Conservation (phyloP, 148 eudicot species). For the Fallopia convolvulus region DNA sequence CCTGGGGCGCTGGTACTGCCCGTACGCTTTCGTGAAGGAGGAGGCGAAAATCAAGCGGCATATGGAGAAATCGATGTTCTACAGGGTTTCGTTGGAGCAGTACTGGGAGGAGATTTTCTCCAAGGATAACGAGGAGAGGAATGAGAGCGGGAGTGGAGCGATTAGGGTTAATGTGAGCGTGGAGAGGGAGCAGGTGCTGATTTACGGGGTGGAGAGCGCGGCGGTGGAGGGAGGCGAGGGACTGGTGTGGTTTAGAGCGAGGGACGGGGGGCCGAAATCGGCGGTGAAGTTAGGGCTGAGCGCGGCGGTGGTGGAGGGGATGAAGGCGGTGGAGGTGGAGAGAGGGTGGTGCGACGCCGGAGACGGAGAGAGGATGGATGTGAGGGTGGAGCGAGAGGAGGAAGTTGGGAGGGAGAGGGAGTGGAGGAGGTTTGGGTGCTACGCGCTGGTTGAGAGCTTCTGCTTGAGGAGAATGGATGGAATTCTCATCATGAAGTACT, state of each 20-base stretch:
- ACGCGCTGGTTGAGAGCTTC: constrained; percentile 57
- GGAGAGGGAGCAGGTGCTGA: constrained; percentile 32
- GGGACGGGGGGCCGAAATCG: constrained; percentile 10
- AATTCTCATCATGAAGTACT: constrained; percentile 44
- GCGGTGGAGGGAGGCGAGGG: constrained; percentile 29
- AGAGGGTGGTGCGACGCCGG: constrained; percentile 46
- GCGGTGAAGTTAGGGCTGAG: constrained; percentile 34
- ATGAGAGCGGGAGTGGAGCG: not conserved
- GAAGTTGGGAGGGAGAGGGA: constrained; percentile 18
- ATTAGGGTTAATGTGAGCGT: constrained; percentile 35
- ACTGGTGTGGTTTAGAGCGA: constrained; percentile 28
- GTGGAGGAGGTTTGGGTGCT: constrained; percentile 52
- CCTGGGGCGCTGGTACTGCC: constrained; percentile 51
- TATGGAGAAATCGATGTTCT: constrained; percentile 38
- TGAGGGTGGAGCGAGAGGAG: constrained; percentile 17
- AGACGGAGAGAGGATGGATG: constrained; percentile 21
- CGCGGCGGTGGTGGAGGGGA: constrained; percentile 39
- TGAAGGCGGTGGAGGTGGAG: constrained; percentile 44
- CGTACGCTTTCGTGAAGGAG: constrained; percentile 51
- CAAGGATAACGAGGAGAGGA: constrained; percentile 19
- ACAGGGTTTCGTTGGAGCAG: constrained; percentile 45
- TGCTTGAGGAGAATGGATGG: constrained; percentile 57
- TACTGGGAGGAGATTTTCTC: constrained; percentile 55
- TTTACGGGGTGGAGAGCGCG: constrained; percentile 32
- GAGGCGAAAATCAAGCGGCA: constrained; percentile 30